Conservation (phyloP, 2,329 filamentous ascomycete genomes). For the Gnomoniopsis sp. region DNA sequence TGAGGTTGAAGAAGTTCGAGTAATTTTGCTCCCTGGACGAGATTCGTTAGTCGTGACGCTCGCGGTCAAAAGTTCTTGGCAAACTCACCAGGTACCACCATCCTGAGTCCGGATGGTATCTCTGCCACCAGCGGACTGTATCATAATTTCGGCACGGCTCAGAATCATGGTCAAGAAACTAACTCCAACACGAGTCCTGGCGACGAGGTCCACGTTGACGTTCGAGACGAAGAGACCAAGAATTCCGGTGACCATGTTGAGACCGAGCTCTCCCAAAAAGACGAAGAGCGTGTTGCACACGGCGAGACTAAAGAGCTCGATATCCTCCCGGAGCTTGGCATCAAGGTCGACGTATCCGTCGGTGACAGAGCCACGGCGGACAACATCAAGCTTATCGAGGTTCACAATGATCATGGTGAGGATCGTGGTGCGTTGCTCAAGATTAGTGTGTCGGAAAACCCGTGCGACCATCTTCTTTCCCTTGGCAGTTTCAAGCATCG, state of each 20-base stretch:
- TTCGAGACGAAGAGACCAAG: slow-evolving; percentile 75
- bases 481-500: slow-evolving; percentile 90
- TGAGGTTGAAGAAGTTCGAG: slow-evolving; percentile 78
- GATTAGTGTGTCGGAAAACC: slow-evolving; percentile 88
- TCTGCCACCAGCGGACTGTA: slow-evolving; percentile 69
- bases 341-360: slow-evolving; percentile 71
- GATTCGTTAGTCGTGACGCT: slow-evolving; percentile 28
- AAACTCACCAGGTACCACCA: slow-evolving; percentile 54
- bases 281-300: slow-evolving; percentile 89
- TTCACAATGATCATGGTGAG: slow-evolving; percentile 95
- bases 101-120: slow-evolving; percentile 15
- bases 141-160: slow-evolving; percentile 88
- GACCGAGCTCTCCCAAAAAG: slow-evolving; percentile 85
- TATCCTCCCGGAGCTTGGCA: slow-evolving; percentile 77
- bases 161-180: slow-evolving; percentile 91
- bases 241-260: slow-evolving; percentile 88
- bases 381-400: slow-evolving; percentile 86
- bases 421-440: slow-evolving; percentile 90
- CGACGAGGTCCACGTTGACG: slow-evolving; percentile 79
- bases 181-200: slow-evolving; percentile 82
- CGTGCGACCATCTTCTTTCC: slow-evolving; percentile 95
- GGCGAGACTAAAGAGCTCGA: slow-evolving; percentile 83
- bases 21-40: slow-evolving; percentile 66
- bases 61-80: not conserved
- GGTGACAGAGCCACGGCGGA: slow-evolving; percentile 73